These are phyloP conservation scores for Croton laevigatus DNA, from an alignment of 441 rosid genomes.

Conservation along the genomic window DNA sequence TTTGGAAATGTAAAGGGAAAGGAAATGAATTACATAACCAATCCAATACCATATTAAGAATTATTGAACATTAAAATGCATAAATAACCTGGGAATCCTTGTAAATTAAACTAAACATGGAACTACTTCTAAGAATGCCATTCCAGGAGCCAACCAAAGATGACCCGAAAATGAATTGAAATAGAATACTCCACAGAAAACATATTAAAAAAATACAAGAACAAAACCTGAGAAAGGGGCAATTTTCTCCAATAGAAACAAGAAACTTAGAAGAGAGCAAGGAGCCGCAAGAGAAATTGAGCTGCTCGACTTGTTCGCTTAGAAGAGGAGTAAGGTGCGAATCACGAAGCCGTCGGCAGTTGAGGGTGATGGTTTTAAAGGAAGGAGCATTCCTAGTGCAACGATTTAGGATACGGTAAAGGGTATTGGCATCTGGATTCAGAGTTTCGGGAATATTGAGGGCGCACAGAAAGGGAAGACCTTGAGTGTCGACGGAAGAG, in stretches of 20 bases:
- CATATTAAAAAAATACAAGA: background rate
- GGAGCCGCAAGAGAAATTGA: conserved; percentile 47
- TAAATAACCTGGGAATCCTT: too few species aligned
- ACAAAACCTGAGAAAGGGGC: conserved; percentile 54
- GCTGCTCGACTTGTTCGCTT: conserved; percentile 37
- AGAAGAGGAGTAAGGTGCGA: conserved; percentile 30
- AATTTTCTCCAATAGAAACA: conserved; percentile 35
- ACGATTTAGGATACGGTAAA: conserved; percentile 32
- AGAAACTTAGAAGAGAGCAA: conserved; percentile 33
- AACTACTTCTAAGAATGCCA: too few species aligned
- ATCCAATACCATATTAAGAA: too few species aligned
- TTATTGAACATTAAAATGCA: too few species aligned
- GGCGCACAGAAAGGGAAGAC: conserved; percentile 39
- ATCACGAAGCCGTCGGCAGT: conserved; percentile 48
- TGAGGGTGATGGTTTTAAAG: conserved; percentile 36
- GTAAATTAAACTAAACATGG: too few species aligned
- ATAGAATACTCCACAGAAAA: background rate
- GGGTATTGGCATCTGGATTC: conserved; percentile 36
- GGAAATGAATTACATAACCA: too few species aligned
- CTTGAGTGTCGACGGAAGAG: conserved; percentile 39
- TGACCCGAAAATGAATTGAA: background rate
- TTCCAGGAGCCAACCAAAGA: too few species aligned
- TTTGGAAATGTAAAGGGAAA: too few species aligned
- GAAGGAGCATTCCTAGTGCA: conserved; percentile 19
- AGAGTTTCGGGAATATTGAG: conserved; percentile 31